Conservation (phyloP, 805 yeast species). For the Metschnikowia kofuensis region DNA sequence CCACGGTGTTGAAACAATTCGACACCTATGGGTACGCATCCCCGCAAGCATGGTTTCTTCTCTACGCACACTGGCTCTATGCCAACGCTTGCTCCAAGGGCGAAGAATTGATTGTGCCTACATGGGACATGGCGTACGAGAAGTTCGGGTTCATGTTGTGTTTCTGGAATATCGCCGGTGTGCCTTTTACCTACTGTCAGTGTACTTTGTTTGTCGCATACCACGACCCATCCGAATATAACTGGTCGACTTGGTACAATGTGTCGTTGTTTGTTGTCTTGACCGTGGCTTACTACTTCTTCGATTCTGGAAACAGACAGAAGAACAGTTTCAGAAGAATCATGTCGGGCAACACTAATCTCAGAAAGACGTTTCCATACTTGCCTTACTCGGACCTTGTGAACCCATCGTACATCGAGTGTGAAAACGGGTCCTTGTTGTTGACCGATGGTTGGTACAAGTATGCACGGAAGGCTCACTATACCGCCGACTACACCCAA, state of each 20-base stretch:
- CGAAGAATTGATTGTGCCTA: conserved; percentile 94
- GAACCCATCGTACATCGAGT: conserved; percentile 80
- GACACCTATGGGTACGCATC: conserved; percentile 78
- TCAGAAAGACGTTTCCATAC: conserved; percentile 90
- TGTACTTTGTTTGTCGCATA: conserved; percentile 79
- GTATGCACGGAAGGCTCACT: conserved; percentile 90
- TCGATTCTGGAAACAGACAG: conserved; percentile 93
- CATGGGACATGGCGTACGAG: conserved; percentile 99
- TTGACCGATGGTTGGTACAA: conserved; percentile 93
- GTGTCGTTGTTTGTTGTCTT: conserved; percentile 53
- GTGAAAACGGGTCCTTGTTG: conserved; percentile 80
- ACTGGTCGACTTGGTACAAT: conserved; percentile 65
- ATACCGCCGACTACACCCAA: conserved; percentile 91
- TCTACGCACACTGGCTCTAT: conserved; percentile 88
- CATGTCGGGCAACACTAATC: conserved; percentile 71
- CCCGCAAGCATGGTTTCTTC: conserved; percentile 68
- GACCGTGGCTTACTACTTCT: conserved; percentile 78
- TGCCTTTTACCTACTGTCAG: conserved; percentile 96
- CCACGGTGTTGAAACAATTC: conserved; percentile 73
- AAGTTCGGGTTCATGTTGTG: conserved; percentile 98
- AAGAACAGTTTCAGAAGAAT: conserved; percentile 86
- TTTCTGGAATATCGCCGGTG: conserved; percentile 99
- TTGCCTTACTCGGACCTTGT: conserved; percentile 80
- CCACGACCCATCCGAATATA: conserved; percentile 82
- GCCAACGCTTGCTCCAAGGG: conserved; percentile 98